Evolutionary conservation across 2,329 filamentous ascomycete genomes (phyloP), one percentile per base, ranked within the genome.

Genomic region (Microdochium paspali): DNA sequence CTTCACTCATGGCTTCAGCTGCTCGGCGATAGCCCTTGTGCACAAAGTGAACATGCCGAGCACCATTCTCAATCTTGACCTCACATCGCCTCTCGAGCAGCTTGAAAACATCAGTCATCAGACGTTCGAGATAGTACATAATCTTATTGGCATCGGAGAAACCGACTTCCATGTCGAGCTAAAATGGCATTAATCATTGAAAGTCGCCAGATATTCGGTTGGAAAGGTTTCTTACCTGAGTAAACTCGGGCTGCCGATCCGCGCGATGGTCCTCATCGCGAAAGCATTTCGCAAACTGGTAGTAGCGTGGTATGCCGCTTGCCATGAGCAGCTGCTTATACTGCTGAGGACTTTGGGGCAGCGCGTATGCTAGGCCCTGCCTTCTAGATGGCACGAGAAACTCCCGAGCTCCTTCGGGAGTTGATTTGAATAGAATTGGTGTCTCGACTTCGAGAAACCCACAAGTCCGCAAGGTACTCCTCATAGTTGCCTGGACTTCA

Each of bases 281-380:
- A 66, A 96, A 98, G 61, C 93, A 98, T 53, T 82, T 84, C 2
- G 93, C 94, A 67, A 96, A 89, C 58, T 98, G 93, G 65, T 85
- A 94, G 63, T 98, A 98, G 35, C 77, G 80, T 1, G 75, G 69
- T 10, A 96, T 77, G 0, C 91, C 91, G 51, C 87, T 86, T 0
- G 90, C 87, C 90, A 98, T 97, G 39, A 98, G 76, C 2, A 96
- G 87, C 68, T 98, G 93, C 68, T 98, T 98, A 63, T 97, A 98
- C 64, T 98, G 93, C 64, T 98, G 93, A 0, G 93, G 93, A 54
- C 91, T 97, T 63, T 98, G 94, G 0, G 90, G 90, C 20, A 98
- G 71, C 9, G 93, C 93, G 64, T 97, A 98, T 3, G 88, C 90
- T 50, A 82, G 70, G 0, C 88, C 89, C 1, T 74, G 75, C 30